Evolutionary conservation across 371 early-diverging fungal genomes (phyloP).

Genomic region (Mucor lusitanicus): DNA sequence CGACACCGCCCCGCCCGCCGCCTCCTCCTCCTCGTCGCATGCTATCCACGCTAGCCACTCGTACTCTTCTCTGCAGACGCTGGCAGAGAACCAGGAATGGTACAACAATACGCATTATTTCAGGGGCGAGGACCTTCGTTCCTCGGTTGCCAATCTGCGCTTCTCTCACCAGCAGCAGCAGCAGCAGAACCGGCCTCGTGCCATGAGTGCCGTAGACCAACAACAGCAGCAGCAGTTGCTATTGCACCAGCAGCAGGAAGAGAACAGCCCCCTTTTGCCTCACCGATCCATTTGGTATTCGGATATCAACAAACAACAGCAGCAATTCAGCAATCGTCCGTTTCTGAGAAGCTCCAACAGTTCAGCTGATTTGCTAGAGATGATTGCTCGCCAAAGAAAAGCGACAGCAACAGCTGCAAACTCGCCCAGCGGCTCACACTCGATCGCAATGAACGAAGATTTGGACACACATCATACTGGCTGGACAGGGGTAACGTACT

Average conservation of each 20-base stretch:
- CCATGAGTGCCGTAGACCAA: constrained; percentile 50
- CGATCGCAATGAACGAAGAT: constrained; percentile 5
- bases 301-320: neutral
- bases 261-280: neutral
- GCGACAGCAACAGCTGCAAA: neutral
- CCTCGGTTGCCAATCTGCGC: constrained; percentile 18
- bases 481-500: constrained; percentile 28
- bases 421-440: neutral
- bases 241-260: neutral
- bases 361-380: constrained; percentile 43
- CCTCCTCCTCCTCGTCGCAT: neutral
- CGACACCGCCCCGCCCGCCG: constrained; percentile 40
- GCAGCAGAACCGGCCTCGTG: constrained; percentile 40
- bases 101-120: constrained; percentile 1
- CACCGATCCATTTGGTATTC: constrained; percentile 25
- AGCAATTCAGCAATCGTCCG: constrained; percentile 7
- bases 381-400: constrained; percentile 37
- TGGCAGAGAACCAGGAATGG: constrained; percentile 14
- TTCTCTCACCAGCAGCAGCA: constrained; percentile 1
- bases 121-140: constrained; percentile 28
- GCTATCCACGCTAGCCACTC: constrained; percentile 30
- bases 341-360: constrained; percentile 38
- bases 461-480: constrained; percentile 11
- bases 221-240: neutral
- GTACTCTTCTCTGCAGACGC: constrained; percentile 29